Evolutionary conservation across 1,284 basidiomycete genomes (phyloP).

Genomic region (Xerocomus amazonicus): DNA sequence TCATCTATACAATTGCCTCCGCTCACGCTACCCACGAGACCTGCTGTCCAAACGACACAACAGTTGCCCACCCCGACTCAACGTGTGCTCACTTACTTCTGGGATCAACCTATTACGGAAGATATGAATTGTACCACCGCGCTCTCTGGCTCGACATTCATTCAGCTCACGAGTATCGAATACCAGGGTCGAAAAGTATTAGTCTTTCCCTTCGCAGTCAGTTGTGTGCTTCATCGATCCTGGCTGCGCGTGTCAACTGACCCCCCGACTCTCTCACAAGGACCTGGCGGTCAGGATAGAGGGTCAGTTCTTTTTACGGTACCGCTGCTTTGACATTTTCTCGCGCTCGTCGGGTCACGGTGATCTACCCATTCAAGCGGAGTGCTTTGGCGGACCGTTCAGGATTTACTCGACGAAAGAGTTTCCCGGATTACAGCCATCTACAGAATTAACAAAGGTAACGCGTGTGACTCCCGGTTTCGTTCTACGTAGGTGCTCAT

Average conservation of each 20-base stretch:
- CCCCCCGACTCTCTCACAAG: slow-evolving; percentile 13
- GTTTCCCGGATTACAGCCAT: slow-evolving; percentile 69
- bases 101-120: slow-evolving; percentile 43
- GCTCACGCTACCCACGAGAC: slow-evolving; percentile 13
- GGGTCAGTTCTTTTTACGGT: slow-evolving; percentile 62
- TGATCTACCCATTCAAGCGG: slow-evolving; percentile 56
- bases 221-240: slow-evolving; percentile 26
- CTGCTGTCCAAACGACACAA: slow-evolving; percentile 2
- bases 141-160: slow-evolving; percentile 62
- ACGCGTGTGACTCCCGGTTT: neutral
- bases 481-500: slow-evolving; percentile 2
- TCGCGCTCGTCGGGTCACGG: slow-evolving; percentile 33
- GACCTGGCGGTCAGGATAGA: slow-evolving; percentile 62
- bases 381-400: slow-evolving; percentile 67
- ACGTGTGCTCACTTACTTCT: slow-evolving; percentile 40
- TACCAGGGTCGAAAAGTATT: slow-evolving; percentile 55
- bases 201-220: slow-evolving; percentile 71
- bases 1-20: slow-evolving; percentile 24
- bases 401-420: slow-evolving; percentile 76
- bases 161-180: slow-evolving; percentile 57
- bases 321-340: slow-evolving; percentile 66
- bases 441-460: slow-evolving; percentile 74
- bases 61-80: slow-evolving; percentile 8
- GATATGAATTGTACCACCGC: slow-evolving; percentile 50
- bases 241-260: neutral